Base-by-base conservation (phyloP, 2,329 filamentous ascomycete genomes). In the Teratosphaeria viscida region DNA sequence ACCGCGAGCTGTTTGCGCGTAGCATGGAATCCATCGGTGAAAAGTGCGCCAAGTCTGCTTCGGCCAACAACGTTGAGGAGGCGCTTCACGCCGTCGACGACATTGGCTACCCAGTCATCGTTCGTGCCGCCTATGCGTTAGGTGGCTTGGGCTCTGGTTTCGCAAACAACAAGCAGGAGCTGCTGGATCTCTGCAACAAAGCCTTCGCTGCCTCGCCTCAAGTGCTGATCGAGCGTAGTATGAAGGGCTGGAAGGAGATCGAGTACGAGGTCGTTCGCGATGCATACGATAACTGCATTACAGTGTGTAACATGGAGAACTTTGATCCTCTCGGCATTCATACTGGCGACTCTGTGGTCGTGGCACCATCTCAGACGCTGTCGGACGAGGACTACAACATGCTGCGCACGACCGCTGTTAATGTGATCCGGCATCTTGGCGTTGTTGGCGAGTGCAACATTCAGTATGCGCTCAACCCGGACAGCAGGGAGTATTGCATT, bases 211-310 rank as follows among this genome's bases (percentile, higher is more conserved):
- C 89, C 66, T 96, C 90, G 72, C 94, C 94, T 8, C 94, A 99
- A 73, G 90, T 99, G 7, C 83, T 99, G 59, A 95, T 99, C 68
- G 94, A 99, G 79, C 86, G 89, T 74, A 95, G 90, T 78, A 97
- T 99, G 92, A 97, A 97, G 79, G 94, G 94, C 61, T 99, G 94
- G 94, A 99, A 99, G 76, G 94, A 99, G 76, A 95, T 97, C 64
- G 94, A 99, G 75, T 99, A 97, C 72, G 94, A 99, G 75, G 94
- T 97, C 63, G 94, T 99, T 49, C 88, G 94, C 70, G 94, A 97
- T 79, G 88, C 86, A 60, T 86, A 90, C 68, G 92, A 99, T 78
- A 97, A 97, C 82, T 99, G 94, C 74, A 97, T 99, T 73, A 99
- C 94, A 6, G 94, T 99, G 63, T 99, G 94, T 76, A 99, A 99